Evolutionary conservation across 352 stramenopile species (phyloP), one percentile per base, ranked within the genome.

Genomic region (Globisporangium polare): DNA sequence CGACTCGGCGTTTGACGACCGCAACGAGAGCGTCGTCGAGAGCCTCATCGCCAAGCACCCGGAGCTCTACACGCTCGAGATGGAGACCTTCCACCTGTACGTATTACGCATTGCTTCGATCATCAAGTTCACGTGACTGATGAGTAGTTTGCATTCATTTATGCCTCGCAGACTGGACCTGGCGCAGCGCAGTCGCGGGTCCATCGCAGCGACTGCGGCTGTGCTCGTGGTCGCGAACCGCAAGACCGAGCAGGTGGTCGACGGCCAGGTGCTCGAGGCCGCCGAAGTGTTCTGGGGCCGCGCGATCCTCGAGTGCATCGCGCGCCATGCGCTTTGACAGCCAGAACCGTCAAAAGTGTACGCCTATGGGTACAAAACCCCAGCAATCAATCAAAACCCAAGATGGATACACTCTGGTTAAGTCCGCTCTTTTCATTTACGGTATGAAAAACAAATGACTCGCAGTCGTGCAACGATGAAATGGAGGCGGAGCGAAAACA

Each of bases 1-100:
- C 22, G 67, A 80, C 51, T 62, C 55, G 10, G 68, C 58, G 27
- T 91, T 91, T 62, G 78, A 86, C 55, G 82, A 91, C 62, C 74
- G 75, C 53, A 90, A 90, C 63, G 71, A 84, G 33, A 50, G 69
- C 46, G 55, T 90, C 27, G 47, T 87, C 17, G 65, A 66, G 20
- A 42, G 62, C 24, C 60, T 92, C 39, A 37, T 69, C 17, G 58
- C 56, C 29, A 58, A 60, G 4, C 59, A 77, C 50, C 68, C 75
- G 10, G 65, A 63, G 13, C 60, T 82, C 17, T 50, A 73, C 61
- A 84, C 67, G 9, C 67, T 89, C 60, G 80, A 92, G 64, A 92
- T 92, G 83, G 83, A 90, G 63, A 80, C 74, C 1, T 92, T 89
- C 63, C 77, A 88, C 50, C 65, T 92, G 74, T 80, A 58, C 53